These are phyloP conservation scores for Pleomassaria siparia DNA, from an alignment of 2,329 filamentous ascomycete species.

Conservation along the genomic window DNA sequence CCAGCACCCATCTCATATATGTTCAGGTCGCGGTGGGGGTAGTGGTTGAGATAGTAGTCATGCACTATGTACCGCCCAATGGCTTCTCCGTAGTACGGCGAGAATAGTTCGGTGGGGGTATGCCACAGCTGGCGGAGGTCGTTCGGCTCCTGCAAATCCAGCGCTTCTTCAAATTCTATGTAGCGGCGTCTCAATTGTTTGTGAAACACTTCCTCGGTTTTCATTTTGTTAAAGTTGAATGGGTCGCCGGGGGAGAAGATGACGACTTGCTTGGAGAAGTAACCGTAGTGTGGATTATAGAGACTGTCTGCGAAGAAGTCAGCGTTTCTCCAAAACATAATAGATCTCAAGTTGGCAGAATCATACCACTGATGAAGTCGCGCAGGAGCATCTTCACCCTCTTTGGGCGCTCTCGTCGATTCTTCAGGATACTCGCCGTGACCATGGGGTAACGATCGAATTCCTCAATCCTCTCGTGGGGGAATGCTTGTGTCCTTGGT, in stretches of 20 bases:
- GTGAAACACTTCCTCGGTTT: conserved; percentile 86
- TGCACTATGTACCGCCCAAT: conserved; percentile 94
- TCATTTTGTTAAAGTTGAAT: conserved; percentile 80
- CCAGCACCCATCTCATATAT: conserved; percentile 99
- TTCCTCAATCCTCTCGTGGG: conserved; percentile 76
- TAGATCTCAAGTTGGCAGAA: neutral
- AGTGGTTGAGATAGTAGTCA: conserved; percentile 92
- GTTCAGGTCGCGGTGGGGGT: conserved; percentile 93
- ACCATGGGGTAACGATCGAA: conserved; percentile 81
- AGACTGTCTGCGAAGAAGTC: conserved; percentile 67
- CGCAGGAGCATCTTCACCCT: conserved; percentile 95
- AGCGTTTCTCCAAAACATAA: conserved; percentile 7
- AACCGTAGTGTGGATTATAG: conserved; percentile 93
- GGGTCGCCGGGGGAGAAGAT: conserved; percentile 93
- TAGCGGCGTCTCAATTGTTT: conserved; percentile 75
- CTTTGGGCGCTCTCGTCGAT: conserved; percentile 72
- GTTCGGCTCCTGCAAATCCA: conserved; percentile 73
- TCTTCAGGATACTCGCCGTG: conserved; percentile 75
- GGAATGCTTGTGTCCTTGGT: conserved; percentile 74
- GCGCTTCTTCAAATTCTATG: conserved; percentile 82
- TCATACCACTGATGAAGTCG: conserved; percentile 90
- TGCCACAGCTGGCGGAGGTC: conserved; percentile 93
- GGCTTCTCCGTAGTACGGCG: conserved; percentile 94
- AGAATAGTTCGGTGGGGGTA: conserved; percentile 95
- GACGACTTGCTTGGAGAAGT: conserved; percentile 94